Evolutionary conservation across 108 stramenopile species (phyloP), one percentile per base, ranked within the genome.

Genomic region (Cyclotella choctawhatcheeana): DNA sequence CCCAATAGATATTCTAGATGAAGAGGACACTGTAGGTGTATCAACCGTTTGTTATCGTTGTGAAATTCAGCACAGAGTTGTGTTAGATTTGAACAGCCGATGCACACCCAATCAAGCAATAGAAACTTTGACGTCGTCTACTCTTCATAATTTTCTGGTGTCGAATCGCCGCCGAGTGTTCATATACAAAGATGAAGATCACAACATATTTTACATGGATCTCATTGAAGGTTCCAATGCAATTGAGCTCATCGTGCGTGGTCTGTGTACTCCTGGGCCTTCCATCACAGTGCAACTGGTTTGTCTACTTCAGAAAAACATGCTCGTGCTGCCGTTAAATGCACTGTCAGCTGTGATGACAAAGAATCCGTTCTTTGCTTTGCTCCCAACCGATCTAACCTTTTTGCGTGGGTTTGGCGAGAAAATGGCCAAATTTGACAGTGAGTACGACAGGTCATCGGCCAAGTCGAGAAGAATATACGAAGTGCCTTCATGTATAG

Each of bases 141-240:
- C 88, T 17, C 87, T 93, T 43, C 89, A 91, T 59, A 88, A 83
- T 44, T 91, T 93, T 64, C 78, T 90, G 18, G 67, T 93, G n/a
- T 85, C 82, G 10, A 93, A 93, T 67, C 68, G 85, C 60, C 44
- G 59, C 3, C 76, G 85, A 50, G 50, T 84, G 18, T 93, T 88
- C 75, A 87, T 86, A 32, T 93, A 91, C 69, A 90, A 85, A 65
- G 92, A 93, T 73, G 89, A 89, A 75, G 60, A 33, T 33, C 83
- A 78, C 44, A 77, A 76, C 32, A 83, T 93, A 21, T 91, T 89
- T 63, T 93, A 93, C 82, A 87, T 91, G 88, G 81, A 64, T n/a
- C 63, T 93, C n/a, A 67, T 73, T 30, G 65, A 72, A 47, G 67
- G 67, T 32, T 47, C 71, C 44, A 47, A 71, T 22, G 45, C 66